A percentile compares a stretch with the other conserved stretches of the same genome.
Conservation (phyloP, 352 stramenopile species). For the Globisporangium heterothallicum region DNA sequence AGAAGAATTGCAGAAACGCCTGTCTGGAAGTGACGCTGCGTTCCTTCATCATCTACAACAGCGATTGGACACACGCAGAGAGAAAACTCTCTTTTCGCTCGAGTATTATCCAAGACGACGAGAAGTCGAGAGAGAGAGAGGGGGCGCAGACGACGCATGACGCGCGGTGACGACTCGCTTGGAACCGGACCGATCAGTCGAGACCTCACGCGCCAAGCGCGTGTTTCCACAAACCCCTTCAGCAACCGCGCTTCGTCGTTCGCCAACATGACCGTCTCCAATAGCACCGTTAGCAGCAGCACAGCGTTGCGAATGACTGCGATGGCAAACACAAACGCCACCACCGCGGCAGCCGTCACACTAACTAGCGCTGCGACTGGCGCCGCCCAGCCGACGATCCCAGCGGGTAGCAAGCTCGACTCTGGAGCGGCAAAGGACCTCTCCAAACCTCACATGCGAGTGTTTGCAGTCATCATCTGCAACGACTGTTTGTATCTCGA, state of each 20-base stretch:
- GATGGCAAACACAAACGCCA: not conserved
- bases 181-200: conserved; percentile 5
- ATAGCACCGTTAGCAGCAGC: conserved; percentile 21
- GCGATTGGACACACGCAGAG: too few species aligned
- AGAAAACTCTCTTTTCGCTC: not conserved
- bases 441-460: conserved; percentile 27
- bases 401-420: not conserved
- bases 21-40: too few species aligned
- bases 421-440: not conserved
- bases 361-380: not conserved
- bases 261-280: conserved; percentile 41
- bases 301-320: not conserved
- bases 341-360: not conserved
- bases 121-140: not conserved
- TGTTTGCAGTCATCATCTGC: conserved; percentile 80
- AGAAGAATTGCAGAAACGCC: conserved; percentile 8
- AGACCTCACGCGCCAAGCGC: conserved; percentile 10
- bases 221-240: not conserved
- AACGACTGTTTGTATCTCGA: conserved; percentile 80
- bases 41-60: too few species aligned
- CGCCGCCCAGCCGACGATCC: conserved; percentile 2
- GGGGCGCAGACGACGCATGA: conserved; percentile 5
- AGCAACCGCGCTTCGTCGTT: not conserved
- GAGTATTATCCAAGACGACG: not conserved
- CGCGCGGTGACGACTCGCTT: not conserved